Base-by-base conservation (phyloP, 2,329 filamentous ascomycete genomes). In the Penicillium psychrosexuale region DNA sequence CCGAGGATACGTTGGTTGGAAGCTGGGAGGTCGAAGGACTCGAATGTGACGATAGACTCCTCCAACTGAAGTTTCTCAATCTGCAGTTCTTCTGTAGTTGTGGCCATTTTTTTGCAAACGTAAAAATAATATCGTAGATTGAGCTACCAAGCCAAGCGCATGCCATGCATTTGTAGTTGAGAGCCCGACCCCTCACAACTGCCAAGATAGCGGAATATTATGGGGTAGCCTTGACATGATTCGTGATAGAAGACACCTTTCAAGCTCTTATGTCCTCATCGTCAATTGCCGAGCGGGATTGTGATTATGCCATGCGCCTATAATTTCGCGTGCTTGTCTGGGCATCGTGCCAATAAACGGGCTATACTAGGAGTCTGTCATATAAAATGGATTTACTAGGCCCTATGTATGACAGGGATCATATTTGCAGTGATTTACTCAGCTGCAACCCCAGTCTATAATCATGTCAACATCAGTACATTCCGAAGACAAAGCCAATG, bases 1-100 rank as follows among this genome's bases (percentile, higher is more conserved):
- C 74, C 73, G 2, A 78, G 72, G 13, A 65, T 53, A 5, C 74
- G 72, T 55, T 78, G 75, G 57, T 78, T 78, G n/a, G 62, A 69
- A 9, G 70, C 33, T 28, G 75, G 73, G 5, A 78, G 70, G 22
- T 69, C 55, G 53, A 78, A 77, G 3, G 74, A 60, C 45, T 76
- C 68, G 56, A 78, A 77, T 12, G 58, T 57, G 7, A 70, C 30
- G 31, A 54, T 22, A 33, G 56, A n/a, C 27, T 50, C 58, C 24
- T 63, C 55, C 9, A 70, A 51, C 17, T 63, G 60, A n/a, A 68
- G 61, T 0, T 54, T 30, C 12, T 47, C 39, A 8, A 56, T 22
- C 5, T 50, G 39, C 1, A 59, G 27, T 13, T 45, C 15, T 39
- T 53, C 46, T n/a, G 46, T 47, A 12, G 19, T 33, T 9, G 46